Evolutionary conservation across 768 basidiomycete genomes (phyloP), one percentile per base, ranked within the genome.

Genomic region (Gelatoporia subvermispora): DNA sequence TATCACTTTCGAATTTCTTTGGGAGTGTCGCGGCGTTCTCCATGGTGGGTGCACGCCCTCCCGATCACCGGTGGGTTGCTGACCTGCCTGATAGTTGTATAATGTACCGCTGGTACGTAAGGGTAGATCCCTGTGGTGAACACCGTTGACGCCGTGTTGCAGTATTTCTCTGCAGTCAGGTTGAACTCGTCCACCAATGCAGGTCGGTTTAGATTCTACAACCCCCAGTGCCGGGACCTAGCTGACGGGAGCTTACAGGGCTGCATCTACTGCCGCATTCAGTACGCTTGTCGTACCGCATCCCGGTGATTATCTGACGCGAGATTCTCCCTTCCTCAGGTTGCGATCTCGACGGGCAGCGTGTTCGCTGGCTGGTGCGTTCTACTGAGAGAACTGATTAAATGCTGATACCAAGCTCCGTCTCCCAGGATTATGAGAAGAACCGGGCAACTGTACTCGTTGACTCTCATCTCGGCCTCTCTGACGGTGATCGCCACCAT

Each of bases 211-310:
- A 45, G 45, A 36, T 54, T 49, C 20, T 34, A 24, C 11, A 42
- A n/a, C 46, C 39, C 17, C 20, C 21, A 11, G 18, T 40, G 18
- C n/a, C n/a, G 48, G 10, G 16, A 23, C 11, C 24, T 23, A 22
- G 13, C 17, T 48, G 23, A 53, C 22, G 17, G 28, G 20, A 28
- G 10, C 21, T 28, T 13, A n/a, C 57, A 89, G 88, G 89, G 23
- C 72, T 88, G 23, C 94, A 94, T 69, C 69, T 99, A 18, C 69
- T 98, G 34, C 93, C 94, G 20, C 93, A 95, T 68, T 91, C 90
- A 31, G 87, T 92, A 68, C 66, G 82, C 53, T 36, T 56, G 46
- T 49, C 35, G 40, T 54, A 54, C 46, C 48, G 57, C 47, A 48
- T 54, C 48, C 51, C 57, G 50, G 54, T 50, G 20, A 43, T 31